Conservation (phyloP, 805 yeast genomes). For the Myxozyma melibiosi region DNA sequence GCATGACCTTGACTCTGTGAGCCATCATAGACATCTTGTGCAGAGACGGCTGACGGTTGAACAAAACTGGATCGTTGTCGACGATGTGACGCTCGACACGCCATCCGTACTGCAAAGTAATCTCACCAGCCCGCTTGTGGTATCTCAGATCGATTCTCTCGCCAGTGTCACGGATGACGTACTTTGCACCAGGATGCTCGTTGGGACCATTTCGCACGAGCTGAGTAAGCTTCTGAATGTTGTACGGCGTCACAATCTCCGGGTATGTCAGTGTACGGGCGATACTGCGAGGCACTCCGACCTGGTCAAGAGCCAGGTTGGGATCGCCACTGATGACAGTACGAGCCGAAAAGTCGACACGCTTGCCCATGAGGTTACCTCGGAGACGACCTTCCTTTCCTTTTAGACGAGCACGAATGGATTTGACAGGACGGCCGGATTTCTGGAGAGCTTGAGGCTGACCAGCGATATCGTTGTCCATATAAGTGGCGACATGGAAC, state of each 20-base stretch:
- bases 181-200: slow-evolving; percentile 99
- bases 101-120: slow-evolving; percentile 98
- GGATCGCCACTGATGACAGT: slow-evolving; percentile 99
- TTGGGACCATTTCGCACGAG: slow-evolving; percentile 97
- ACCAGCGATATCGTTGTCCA: slow-evolving; percentile 99
- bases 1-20: slow-evolving; percentile 97
- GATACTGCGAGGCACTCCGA: slow-evolving; percentile 96
- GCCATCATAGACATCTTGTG: slow-evolving; percentile 99
- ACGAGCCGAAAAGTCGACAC: slow-evolving; percentile 98
- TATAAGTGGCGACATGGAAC: slow-evolving; percentile 97
- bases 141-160: slow-evolving; percentile 97
- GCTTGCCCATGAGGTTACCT: slow-evolving; percentile 98
- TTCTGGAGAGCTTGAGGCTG: slow-evolving; percentile 99
- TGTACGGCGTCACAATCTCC: slow-evolving; percentile 96
- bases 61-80: slow-evolving; percentile 96
- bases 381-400: slow-evolving; percentile 99
- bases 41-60: slow-evolving; percentile 98
- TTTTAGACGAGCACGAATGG: slow-evolving; percentile 98
- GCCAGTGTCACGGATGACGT: slow-evolving; percentile 97
- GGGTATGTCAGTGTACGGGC: slow-evolving; percentile 96
- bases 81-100: slow-evolving; percentile 96
- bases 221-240: slow-evolving; percentile 90
- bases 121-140: slow-evolving; percentile 97
- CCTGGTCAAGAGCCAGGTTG: slow-evolving; percentile 94
- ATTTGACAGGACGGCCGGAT: slow-evolving; percentile 97